phyloP scores from a whole-genome alignment of 202 grass and related monocot species.

The Miscanthus sacchariflorus region DNA sequence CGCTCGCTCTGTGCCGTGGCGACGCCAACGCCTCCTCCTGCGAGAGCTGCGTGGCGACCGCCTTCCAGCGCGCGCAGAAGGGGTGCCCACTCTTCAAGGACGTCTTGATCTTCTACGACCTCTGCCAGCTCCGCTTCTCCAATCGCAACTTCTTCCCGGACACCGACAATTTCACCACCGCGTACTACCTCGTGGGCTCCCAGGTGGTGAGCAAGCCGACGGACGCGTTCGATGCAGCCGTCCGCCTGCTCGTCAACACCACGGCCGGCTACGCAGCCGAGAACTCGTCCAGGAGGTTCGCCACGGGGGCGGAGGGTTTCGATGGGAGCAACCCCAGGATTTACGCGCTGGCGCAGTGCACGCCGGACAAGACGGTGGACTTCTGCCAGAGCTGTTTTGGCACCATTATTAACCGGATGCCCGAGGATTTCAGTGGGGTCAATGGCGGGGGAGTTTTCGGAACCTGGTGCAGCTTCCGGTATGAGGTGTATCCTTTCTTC shows the following conservation, averaged over 20 bases:
- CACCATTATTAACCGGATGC: constrained; percentile 1
- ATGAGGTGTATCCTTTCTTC: constrained; percentile 67
- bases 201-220: not conserved
- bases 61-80: constrained; percentile 39
- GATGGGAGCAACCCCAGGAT: constrained; percentile 36
- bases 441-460: constrained; percentile 54
- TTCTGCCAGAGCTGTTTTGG: constrained; percentile 42
- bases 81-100: constrained; percentile 50
- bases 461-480: constrained; percentile 59
- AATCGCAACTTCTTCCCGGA: constrained; percentile 51
- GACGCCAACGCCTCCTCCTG: constrained; percentile 60
- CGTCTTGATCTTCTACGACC: constrained; percentile 52
- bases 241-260: constrained; percentile 38
- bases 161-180: constrained; percentile 21
- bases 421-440: not conserved
- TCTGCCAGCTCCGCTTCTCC: constrained; percentile 70
- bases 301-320: constrained; percentile 39
- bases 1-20: constrained; percentile 58
- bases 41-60: constrained; percentile 49
- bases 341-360: constrained; percentile 67
- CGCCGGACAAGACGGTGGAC: constrained; percentile 33
- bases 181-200: not conserved
- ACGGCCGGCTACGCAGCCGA: constrained; percentile 23
- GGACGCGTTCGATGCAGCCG: constrained; percentile 40
- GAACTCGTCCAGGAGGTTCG: constrained; percentile 45